These are phyloP conservation scores for Psilocybe mexicana DNA, from an alignment of 1,284 basidiomycete genomes.

Conservation along the genomic window DNA sequence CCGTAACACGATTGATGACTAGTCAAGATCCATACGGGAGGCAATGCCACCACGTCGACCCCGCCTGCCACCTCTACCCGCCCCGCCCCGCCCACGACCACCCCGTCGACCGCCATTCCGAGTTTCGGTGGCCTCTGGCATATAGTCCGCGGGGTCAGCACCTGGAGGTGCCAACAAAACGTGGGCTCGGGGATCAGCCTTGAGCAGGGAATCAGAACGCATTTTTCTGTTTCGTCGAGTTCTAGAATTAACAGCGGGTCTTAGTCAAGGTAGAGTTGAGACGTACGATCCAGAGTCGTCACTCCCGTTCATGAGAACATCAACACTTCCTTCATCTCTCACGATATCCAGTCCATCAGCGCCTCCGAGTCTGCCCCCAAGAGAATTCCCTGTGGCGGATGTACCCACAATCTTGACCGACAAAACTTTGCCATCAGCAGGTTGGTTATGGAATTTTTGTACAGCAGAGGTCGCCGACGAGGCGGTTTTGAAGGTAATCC, in stretches of 20 bases:
- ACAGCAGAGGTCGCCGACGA: constrained; percentile 69
- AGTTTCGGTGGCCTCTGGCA: constrained; percentile 34
- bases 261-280: neutral
- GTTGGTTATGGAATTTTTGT: constrained; percentile 74
- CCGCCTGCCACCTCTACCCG: constrained; percentile 33
- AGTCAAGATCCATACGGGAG: constrained; percentile 44
- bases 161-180: constrained; percentile 74
- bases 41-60: constrained; percentile 35
- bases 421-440: constrained; percentile 78
- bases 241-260: neutral
- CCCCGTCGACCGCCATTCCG: constrained; percentile 42
- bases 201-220: constrained; percentile 77
- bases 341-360: constrained; percentile 58
- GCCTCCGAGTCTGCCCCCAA: constrained; percentile 55
- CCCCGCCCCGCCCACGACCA: constrained; percentile 32
- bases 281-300: constrained; percentile 60
- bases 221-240: constrained; percentile 62
- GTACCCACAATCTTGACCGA: constrained; percentile 66
- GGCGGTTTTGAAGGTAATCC: constrained; percentile 71
- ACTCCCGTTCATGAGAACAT: constrained; percentile 61
- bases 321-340: constrained; percentile 67
- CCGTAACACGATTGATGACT: constrained; percentile 14
- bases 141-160: constrained; percentile 56
- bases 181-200: constrained; percentile 66
- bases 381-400: constrained; percentile 45